Percentiles rank a stretch among this genome's conserved stretches.
These are phyloP conservation scores for Solanum chiquidenum DNA, from an alignment of 257 asterid genomes.

Conservation along the genomic window DNA sequence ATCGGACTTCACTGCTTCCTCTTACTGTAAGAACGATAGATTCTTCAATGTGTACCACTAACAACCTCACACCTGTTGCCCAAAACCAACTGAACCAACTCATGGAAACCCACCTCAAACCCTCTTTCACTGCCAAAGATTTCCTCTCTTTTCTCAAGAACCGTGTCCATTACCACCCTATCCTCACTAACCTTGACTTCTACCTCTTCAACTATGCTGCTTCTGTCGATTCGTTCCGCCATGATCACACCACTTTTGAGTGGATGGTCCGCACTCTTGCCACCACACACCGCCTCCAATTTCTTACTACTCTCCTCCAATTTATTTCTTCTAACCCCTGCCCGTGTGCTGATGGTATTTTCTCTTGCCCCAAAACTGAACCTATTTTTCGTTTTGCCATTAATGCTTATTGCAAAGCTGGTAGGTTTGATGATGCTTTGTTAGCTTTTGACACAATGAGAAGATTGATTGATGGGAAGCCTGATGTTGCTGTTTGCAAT, in stretches of 20 bases:
- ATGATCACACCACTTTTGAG: conserved; percentile 77
- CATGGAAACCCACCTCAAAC: conserved; percentile 39
- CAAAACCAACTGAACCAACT: conserved; percentile 39
- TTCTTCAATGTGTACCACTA: conserved; percentile 15
- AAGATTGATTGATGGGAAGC: conserved; percentile 70
- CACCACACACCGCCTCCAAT: conserved; percentile 62
- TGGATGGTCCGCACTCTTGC: conserved; percentile 74
- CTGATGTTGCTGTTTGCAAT: conserved; percentile 53
- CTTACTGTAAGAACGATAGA: conserved; percentile 18
- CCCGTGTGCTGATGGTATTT: conserved; percentile 90
- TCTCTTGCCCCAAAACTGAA: conserved; percentile 69
- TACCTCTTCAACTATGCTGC: conserved; percentile 79
- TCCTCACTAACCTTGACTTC: conserved; percentile 73
- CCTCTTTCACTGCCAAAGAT: conserved; percentile 44
- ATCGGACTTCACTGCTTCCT: conserved; percentile 10
- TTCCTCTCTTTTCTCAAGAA: conserved; percentile 57
- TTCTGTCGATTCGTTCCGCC: conserved; percentile 81
- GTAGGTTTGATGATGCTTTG: conserved; percentile 52
- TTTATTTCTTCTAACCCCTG: conserved; percentile 82
- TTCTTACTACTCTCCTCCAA: conserved; percentile 48
- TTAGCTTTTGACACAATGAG: conserved; percentile 59
- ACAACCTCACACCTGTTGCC: conserved; percentile 26
- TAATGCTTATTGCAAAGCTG: conserved; percentile 48
- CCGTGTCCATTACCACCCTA: conserved; percentile 36
- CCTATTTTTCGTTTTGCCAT: conserved; percentile 59